phyloP scores from a whole-genome alignment of 176 grass and related monocot genomes.

The Puccinellia tenuiflora region DNA sequence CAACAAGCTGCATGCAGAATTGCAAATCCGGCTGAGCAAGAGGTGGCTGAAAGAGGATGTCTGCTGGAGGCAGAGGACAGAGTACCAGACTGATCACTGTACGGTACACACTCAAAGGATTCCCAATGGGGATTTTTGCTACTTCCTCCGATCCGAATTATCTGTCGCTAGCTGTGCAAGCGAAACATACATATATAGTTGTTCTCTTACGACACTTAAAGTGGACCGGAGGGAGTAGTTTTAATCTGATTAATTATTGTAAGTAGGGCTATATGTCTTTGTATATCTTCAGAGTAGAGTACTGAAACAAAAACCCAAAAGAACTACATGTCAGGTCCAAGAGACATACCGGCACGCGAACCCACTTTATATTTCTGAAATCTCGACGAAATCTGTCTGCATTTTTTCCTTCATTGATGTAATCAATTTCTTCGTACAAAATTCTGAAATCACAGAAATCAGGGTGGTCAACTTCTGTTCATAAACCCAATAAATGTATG shows the following conservation, averaged over 20 bases:
- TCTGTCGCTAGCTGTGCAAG: no score
- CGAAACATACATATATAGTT: no score
- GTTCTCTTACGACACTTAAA: no score
- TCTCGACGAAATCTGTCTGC: conserved; percentile 94
- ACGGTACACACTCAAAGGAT: not conserved
- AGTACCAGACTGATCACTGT: not conserved
- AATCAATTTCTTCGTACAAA: conserved; percentile 99
- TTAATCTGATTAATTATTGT: not conserved
- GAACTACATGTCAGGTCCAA: conserved; percentile 15
- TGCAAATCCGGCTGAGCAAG: not conserved
- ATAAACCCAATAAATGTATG: not conserved
- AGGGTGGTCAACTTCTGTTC: not conserved
- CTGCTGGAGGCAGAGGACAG: not conserved
- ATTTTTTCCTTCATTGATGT: conserved; percentile 98
- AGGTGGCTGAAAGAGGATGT: not conserved
- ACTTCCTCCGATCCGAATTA: no score
- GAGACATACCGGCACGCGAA: conserved; percentile 86
- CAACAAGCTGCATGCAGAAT: not conserved
- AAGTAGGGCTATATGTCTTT: not conserved
- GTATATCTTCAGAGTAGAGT: not conserved
- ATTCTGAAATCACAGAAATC: conserved; percentile 57
- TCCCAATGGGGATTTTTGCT: not conserved
- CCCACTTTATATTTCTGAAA: conserved; percentile 99
- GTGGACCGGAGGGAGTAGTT: not conserved
- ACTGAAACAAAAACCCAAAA: conserved; percentile 21